Evolutionary conservation across 495 filamentous ascomycete genomes (phyloP).

Genomic region (Durotheca rogersii): DNA sequence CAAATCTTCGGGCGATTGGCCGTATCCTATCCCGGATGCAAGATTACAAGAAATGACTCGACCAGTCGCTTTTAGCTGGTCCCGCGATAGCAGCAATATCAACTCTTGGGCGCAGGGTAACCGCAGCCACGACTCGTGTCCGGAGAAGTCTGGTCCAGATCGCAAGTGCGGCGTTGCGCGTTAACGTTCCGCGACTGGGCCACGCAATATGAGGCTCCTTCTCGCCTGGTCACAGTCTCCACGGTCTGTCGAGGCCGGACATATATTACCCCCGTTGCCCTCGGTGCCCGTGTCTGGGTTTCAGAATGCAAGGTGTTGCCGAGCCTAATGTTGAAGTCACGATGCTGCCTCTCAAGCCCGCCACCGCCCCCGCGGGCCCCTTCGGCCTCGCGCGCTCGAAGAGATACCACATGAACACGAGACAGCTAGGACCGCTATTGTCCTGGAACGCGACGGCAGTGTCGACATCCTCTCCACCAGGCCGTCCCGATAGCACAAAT

Average conservation of each 20-base stretch:
- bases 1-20: background rate
- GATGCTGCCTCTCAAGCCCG: conserved; percentile 5
- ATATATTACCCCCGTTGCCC: background rate
- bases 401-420: background rate
- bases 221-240: too few relatives aligned
- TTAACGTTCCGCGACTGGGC: conserved; percentile 19
- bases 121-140: background rate
- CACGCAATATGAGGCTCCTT: background rate
- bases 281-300: background rate
- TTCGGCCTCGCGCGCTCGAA: conserved; percentile 7
- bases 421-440: background rate
- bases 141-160: conserved; percentile 11
- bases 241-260: background rate
- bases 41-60: conserved; percentile 1
- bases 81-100: background rate
- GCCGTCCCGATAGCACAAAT: conserved; percentile 6
- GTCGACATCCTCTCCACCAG: conserved; percentile 13
- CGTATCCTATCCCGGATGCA: conserved; percentile 2
- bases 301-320: background rate
- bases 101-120: background rate
- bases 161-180: conserved; percentile 10
- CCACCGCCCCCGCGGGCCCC: conserved; percentile 10
- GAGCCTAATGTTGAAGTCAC: background rate
- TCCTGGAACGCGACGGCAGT: conserved; percentile 19
- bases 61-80: conserved; percentile 15